Evolutionary conservation across 2,329 filamentous ascomycete species (phyloP), one percentile per base, ranked within the genome.

Genomic region (Colletotrichum sansevieriae): DNA sequence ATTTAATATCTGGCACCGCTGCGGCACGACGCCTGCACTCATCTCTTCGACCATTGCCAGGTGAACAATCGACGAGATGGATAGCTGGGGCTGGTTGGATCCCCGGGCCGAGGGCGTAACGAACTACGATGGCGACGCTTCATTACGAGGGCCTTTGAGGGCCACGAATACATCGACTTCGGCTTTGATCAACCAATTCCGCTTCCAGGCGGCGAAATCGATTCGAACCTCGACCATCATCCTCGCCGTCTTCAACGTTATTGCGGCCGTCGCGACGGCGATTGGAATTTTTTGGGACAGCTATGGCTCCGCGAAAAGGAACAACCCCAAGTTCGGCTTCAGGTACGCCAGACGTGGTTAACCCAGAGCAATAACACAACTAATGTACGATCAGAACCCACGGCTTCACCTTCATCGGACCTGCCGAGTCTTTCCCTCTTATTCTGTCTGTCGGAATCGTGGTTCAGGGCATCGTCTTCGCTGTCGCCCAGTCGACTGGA

Each of bases 221-320:
- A 82, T 89, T 73, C 83, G 89, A 72, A 88, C 85, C 18, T 89
- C 88, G 25, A 87, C 87, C 49, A 85, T 90, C 64, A 87, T 90
- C 68, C 81, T 91, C 63, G 85, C 88, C 41, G 78, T 82, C 63
- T 90, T 90, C 79, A 91, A 91, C 76, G 82, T 87, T 22, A 75
- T 89, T 60, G 86, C 86, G 18, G 87, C 88, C 4, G 83, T 88
- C 65, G 82, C 83, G 18, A 88, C 87, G 7, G 85, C 86, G 10
- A 71, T 82, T 29, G 87, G 87, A 29, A 90, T 91, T 60, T 76
- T 88, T 46, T 85, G 85, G 75, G 85, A 89, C 70, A 84, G 83
- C 71, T 89, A 87, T 74, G 79, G 79, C 63, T 79, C 76, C 63
- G 76, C 80, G 20, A 84, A 79, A 76, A 80, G 79, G 72, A 81